Percentiles rank a stretch among this genome's conserved stretches.
Conservation (phyloP, 345 rosid genomes). For the Geranium rotundifolium region DNA sequence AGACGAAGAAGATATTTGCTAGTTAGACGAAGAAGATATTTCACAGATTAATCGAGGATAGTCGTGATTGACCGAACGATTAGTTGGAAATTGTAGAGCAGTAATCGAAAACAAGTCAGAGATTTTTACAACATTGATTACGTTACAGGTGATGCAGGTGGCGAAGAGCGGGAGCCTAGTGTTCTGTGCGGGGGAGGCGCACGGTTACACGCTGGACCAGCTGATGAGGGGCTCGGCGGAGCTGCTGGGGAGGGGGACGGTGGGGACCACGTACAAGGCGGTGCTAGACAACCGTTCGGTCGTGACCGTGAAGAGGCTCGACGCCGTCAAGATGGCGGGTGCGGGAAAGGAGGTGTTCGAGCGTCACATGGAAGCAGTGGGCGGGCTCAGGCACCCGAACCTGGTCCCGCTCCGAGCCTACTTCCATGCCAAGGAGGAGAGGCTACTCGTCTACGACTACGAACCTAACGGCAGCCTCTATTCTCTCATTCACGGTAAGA, state of each 20-base stretch:
- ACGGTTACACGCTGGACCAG: conserved; percentile 72
- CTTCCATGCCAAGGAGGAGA: conserved; percentile 75
- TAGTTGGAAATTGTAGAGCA: too few relatives aligned
- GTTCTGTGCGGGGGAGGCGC: conserved; percentile 87
- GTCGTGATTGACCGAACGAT: too few relatives aligned
- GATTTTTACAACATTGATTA: too few relatives aligned
- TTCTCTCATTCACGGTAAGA: conserved; percentile 73
- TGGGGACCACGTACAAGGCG: conserved; percentile 82
- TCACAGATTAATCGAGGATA: too few relatives aligned
- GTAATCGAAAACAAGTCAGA: too few relatives aligned
- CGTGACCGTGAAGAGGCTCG: conserved; percentile 73
- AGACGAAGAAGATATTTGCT: too few relatives aligned
- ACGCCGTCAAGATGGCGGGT: conserved; percentile 46
- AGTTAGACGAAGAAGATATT: too few relatives aligned
- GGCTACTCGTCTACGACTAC: conserved; percentile 74
- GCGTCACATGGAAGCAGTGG: conserved; percentile 92
- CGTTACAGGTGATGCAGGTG: conserved; percentile 29
- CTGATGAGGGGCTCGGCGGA: conserved; percentile 92
- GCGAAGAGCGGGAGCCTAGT: conserved; percentile 61
- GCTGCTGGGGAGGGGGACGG: conserved; percentile 69
- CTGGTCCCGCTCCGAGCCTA: conserved; percentile 79
- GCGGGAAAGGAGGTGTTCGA: conserved; percentile 49
- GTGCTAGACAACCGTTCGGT: conserved; percentile 68
- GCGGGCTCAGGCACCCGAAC: conserved; percentile 85
- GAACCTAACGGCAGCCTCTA: conserved; percentile 88